A percentile compares a stretch with the other conserved stretches of the same genome.
phyloP scores from a whole-genome alignment of 1,284 basidiomycete species.

The Ustilago nuda region DNA sequence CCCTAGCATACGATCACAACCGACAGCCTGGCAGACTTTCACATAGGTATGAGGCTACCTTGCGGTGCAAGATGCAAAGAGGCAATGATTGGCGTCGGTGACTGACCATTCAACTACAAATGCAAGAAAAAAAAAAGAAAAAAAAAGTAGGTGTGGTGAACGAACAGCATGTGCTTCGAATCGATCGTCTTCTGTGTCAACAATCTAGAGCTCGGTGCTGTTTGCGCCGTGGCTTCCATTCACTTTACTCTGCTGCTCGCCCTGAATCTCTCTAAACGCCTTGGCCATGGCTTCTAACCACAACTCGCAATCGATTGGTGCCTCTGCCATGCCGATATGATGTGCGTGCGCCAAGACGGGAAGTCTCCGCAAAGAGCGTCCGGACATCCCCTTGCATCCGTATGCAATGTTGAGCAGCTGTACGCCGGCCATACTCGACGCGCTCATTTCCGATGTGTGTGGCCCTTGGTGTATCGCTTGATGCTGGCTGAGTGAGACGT shows the following conservation, averaged over 20 bases:
- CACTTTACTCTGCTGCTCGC: conserved; percentile 1
- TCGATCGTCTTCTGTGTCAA: not conserved
- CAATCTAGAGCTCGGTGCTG: not conserved
- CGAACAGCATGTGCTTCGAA: not conserved
- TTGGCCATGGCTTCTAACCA: conserved; percentile 57
- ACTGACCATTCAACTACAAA: not conserved
- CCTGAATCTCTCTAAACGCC: conserved; percentile 26
- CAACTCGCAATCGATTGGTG: conserved; percentile 25
- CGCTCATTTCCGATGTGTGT: not conserved
- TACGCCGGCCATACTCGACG: conserved; percentile 69
- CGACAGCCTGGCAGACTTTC: not conserved
- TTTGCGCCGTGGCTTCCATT: not conserved
- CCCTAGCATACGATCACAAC: not conserved
- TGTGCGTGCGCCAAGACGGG: conserved; percentile 90
- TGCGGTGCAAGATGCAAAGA: not conserved
- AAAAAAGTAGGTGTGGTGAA: not conserved
- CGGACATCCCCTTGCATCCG: conserved; percentile 86
- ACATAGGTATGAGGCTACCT: not conserved
- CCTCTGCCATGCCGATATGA: conserved; percentile 73
- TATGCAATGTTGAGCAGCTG: conserved; percentile 78
- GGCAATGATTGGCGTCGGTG: not conserved
- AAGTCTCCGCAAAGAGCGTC: conserved; percentile 85
- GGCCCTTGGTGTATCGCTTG: not conserved
- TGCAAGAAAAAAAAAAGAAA: not conserved
- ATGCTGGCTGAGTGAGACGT: not conserved